phyloP scores from a whole-genome alignment of 1,139 yeast genomes.

The Magnusiomyces clavatus region DNA sequence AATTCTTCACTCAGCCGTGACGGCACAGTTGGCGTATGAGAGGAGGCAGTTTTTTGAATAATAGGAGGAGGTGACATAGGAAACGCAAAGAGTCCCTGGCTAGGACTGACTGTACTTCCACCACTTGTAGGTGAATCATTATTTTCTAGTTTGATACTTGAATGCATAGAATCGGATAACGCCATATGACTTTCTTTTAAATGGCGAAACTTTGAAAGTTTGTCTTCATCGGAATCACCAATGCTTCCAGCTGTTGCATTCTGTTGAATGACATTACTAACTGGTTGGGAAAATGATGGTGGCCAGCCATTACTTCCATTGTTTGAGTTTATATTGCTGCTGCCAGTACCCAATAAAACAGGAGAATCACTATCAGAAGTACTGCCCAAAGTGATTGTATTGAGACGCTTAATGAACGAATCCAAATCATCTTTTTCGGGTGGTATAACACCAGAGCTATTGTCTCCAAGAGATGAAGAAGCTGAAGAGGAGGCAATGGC shows the following conservation, averaged over 20 bases:
- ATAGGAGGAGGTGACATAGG: slow-evolving; percentile 30
- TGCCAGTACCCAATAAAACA: slow-evolving; percentile 6
- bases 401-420: slow-evolving; percentile 52
- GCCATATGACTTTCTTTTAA: slow-evolving; percentile 41
- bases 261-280: slow-evolving; percentile 1
- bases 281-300: slow-evolving; percentile 1
- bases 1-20: slow-evolving; percentile 31
- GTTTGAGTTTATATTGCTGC: slow-evolving; percentile 6
- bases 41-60: slow-evolving; percentile 32
- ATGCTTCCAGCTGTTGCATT: slow-evolving; percentile 3
- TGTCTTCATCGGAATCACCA: slow-evolving; percentile 16
- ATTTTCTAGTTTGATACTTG: neutral
- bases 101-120: slow-evolving; percentile 4
- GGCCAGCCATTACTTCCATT: slow-evolving; percentile 13
- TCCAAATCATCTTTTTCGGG: slow-evolving; percentile 14
- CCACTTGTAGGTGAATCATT: slow-evolving; percentile 2
- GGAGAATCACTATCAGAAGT: slow-evolving; percentile 3
- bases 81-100: slow-evolving; percentile 11
- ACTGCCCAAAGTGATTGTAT: slow-evolving; percentile 35
- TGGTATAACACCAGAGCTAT: slow-evolving; percentile 31
- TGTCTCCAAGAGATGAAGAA: slow-evolving; percentile 25
- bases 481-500: slow-evolving; percentile 14
- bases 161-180: slow-evolving; percentile 32
- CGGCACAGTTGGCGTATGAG: slow-evolving; percentile 30
- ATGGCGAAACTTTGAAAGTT: slow-evolving; percentile 41